Evolutionary conservation across 257 asterid genomes (phyloP).

Genomic region (Anisodus acutangulus): DNA sequence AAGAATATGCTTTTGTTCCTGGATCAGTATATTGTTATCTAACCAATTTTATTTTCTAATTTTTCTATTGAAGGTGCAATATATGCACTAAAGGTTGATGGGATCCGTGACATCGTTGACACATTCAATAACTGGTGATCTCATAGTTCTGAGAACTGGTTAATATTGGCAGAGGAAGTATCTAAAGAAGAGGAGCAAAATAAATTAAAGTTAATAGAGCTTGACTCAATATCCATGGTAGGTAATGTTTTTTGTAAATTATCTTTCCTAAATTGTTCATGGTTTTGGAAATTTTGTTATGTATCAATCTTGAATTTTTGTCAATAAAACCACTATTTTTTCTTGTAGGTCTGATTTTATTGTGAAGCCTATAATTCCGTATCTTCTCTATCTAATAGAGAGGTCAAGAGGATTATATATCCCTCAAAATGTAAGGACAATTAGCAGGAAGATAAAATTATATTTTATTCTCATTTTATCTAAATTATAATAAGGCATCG

Average conservation of each 20-base stretch:
- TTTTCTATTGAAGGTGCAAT: not conserved
- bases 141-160: not conserved
- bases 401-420: not conserved
- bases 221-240: not conserved
- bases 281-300: not conserved
- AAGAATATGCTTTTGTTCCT: not conserved
- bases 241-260: not conserved
- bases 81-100: slow-evolving; percentile 13
- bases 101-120: not conserved
- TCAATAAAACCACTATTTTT: not conserved
- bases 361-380: not conserved
- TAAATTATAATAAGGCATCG: not conserved
- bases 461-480: not conserved
- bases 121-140: not conserved
- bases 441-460: not conserved
- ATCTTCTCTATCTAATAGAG: too few relatives aligned
- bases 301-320: not conserved
- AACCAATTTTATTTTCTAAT: not conserved
- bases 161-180: not conserved
- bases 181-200: not conserved
- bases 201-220: not conserved
- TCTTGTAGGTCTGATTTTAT: not conserved
- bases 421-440: not conserved
- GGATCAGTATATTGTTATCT: not conserved
- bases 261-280: not conserved